Evolutionary conservation across 202 grass and related monocot species (phyloP), one percentile per base, ranked within the genome.

Genomic region (Setaria italica): DNA sequence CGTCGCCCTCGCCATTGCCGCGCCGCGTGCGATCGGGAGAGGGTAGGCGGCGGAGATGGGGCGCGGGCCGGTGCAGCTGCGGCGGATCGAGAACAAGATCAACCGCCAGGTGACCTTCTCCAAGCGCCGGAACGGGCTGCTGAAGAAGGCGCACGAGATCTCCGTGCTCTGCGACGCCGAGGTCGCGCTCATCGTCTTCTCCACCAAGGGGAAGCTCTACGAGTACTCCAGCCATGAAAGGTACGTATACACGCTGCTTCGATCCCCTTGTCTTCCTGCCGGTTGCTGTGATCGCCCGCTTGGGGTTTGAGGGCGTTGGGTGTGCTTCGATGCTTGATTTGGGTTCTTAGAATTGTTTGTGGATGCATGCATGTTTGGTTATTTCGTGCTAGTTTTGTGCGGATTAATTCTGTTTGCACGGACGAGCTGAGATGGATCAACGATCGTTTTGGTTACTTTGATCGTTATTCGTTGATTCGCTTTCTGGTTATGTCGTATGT

Each of bases 71-170:
- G 96, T 99, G 76, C 93, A 94, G 91, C 86, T 99, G 25, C 92
- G 82, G 85, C 88, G 90, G 86, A 99, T 99, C 87, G 96, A 99
- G 93, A 99, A 99, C 91, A 99, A 99, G 90, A 92, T 99, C 73
- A 95, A 95, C 86, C 88, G 91, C 34, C 96, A 99, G 90, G 96
- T 99, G 51, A 95, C 96, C 58, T 98, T 98, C 86, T 98, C 96
- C 37, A 98, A 98, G 90, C 93, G 96, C 53, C 87, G 93, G 56
- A 90, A 71, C 35, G 96, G 96, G 70, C 47, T 98, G 93, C 70
- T 98, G 66, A 98, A 98, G 96, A 98, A 98, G 93, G 96, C 93
- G 77, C 84, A 91, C 48, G 96, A 98, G 93, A 95, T 98, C 66
- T 95, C 93, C 34, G 88, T 98, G 58, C 89, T 98, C 62, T 98